Evolutionary conservation across 352 stramenopile species (phyloP).

Genomic region (Pythium dissimile): DNA sequence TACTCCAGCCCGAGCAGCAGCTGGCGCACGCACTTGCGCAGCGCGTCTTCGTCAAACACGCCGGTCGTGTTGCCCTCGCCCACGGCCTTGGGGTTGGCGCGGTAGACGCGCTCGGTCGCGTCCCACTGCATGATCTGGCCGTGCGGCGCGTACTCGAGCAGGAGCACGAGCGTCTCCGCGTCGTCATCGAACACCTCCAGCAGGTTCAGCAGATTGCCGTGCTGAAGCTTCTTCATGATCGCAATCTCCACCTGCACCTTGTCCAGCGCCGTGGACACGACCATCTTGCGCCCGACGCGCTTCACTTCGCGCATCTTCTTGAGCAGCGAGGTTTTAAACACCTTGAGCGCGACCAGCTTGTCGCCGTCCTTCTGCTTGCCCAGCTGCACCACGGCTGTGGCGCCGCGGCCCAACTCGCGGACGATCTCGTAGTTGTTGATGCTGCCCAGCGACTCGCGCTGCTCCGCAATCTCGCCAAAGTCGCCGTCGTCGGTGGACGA

Average conservation of each 20-base stretch:
- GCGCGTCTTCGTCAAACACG: conserved; percentile 48
- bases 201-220: conserved; percentile 74
- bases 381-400: conserved; percentile 78
- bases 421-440: conserved; percentile 84
- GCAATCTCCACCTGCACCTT: conserved; percentile 87
- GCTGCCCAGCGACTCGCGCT: conserved; percentile 25
- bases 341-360: conserved; percentile 72
- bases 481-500: conserved; percentile 28
- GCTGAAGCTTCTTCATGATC: conserved; percentile 88
- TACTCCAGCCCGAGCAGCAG: conserved; percentile 79
- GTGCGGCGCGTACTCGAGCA: conserved; percentile 80
- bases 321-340: conserved; percentile 84
- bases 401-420: conserved; percentile 71
- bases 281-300: conserved; percentile 73
- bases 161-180: conserved; percentile 76
- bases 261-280: conserved; percentile 82
- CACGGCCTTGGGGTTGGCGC: conserved; percentile 18
- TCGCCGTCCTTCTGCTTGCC: conserved; percentile 48
- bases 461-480: conserved; percentile 23
- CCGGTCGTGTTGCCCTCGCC: conserved; percentile 3
- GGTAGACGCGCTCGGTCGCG: conserved; percentile 50
- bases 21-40: conserved; percentile 65
- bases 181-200: conserved; percentile 85
- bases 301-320: conserved; percentile 87
- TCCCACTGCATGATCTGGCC: conserved; percentile 88